phyloP scores from a whole-genome alignment of 306 rosid genomes.

The Glycine latifolia region DNA sequence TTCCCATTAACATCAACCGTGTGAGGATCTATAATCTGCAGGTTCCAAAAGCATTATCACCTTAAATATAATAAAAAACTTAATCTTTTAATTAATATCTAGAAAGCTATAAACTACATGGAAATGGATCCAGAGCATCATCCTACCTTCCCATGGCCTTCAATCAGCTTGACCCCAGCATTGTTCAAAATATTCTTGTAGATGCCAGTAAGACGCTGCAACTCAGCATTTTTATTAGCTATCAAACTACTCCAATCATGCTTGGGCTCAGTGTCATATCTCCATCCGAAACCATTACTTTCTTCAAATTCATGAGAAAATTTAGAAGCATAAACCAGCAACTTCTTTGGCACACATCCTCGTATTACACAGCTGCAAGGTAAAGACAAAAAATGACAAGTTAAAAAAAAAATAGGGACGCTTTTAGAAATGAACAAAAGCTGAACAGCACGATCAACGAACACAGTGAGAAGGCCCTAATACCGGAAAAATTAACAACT shows the following conservation, averaged over 20 bases:
- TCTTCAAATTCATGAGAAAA: slow-evolving; percentile 95
- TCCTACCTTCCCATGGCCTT: slow-evolving; percentile 95
- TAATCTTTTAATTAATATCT: neutral
- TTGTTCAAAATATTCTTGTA: slow-evolving; percentile 78
- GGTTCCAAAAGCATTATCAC: slow-evolving; percentile 42
- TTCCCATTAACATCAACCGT: slow-evolving; percentile 88
- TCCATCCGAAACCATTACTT: slow-evolving; percentile 95
- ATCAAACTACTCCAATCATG: slow-evolving; percentile 95
- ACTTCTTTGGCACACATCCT: slow-evolving; percentile 97
- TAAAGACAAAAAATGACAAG: slow-evolving; percentile 4
- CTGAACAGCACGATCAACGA: neutral
- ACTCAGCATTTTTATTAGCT: slow-evolving; percentile 96
- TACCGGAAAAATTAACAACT: neutral
- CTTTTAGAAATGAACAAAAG: neutral
- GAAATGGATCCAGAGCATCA: slow-evolving; percentile 25
- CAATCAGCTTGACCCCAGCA: slow-evolving; percentile 73
- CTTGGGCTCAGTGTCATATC: slow-evolving; percentile 80
- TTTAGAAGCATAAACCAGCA: slow-evolving; percentile 81
- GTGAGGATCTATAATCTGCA: slow-evolving; percentile 86
- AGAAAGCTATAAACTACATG: neutral
- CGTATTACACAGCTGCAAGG: slow-evolving; percentile 86
- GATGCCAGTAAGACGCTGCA: slow-evolving; percentile 91
- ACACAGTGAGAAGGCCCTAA: neutral
- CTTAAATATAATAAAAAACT: slow-evolving; percentile 14
- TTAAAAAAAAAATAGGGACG: neutral